Base-by-base conservation (phyloP, 805 yeast species). In the Starmerella stellata region DNA sequence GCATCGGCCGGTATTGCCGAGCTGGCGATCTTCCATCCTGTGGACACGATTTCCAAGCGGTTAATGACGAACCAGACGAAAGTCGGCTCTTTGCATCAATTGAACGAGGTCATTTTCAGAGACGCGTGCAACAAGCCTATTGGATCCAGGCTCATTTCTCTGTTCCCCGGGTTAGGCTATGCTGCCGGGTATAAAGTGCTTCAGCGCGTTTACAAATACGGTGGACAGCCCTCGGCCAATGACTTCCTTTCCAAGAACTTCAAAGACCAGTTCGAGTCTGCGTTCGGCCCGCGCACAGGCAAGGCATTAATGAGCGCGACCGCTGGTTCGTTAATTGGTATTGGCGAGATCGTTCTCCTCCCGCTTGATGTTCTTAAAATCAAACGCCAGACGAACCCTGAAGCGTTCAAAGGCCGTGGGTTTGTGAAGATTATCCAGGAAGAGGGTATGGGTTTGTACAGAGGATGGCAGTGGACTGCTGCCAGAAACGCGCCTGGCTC, bases 381-480 rank as follows among this genome's bases (percentile, higher is more conserved):
- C 63, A 90, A 90, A 67, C 85, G 96, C 66, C 99, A 90, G 69
- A 90, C 99, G 39, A 90, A 90, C 68, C 99, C 99, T n/a, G 98
- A 87, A 62, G 66, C 96, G n/a, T 90, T 90, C 72, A 78, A 75
- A 62, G 99, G 99, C 52, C 79, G 98, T 66, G 96, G 98, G 9
- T 85, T 90, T 64, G 44, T 85, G 49, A 78, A 71, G 61, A 81
- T 90, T 54, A 57, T 90, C 44, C 55, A 66, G 40, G 98, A 90
- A 57, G 98, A 90, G 64, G 96, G 98, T 16, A 69, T 82, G 43
- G 82, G 90, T 19, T 68, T 90, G 51, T 90, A 90, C 66, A 71
- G 95, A 58, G 99, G 99, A 49, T 85, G 95, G 93, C 96, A 95
- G 42, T 90, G 99, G 99, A 90, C 99, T 43, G 93, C 93, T 51